phyloP scores from a whole-genome alignment of 73 alveolate genomes.

The Tetrahymena malaccensis region DNA sequence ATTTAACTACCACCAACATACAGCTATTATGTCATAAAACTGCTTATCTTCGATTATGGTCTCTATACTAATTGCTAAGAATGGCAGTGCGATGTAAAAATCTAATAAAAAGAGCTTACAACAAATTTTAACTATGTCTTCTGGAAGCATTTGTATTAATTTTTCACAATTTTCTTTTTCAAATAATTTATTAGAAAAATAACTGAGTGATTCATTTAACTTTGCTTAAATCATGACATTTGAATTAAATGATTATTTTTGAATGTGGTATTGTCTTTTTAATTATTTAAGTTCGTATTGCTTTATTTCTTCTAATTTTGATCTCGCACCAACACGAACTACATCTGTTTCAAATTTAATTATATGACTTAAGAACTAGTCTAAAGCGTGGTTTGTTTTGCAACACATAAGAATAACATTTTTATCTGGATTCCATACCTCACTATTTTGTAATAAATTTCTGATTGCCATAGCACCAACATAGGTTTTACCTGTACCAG shows the following conservation, averaged over 20 bases:
- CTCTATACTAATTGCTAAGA: not conserved
- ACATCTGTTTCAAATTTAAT: conserved; percentile 11
- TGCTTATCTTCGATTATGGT: not conserved
- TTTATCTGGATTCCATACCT: conserved; percentile 9
- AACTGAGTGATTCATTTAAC: not conserved
- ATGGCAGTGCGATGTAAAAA: not conserved
- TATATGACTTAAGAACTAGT: conserved; percentile 24
- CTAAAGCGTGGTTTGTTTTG: conserved; percentile 31
- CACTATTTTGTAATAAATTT: conserved; percentile 31
- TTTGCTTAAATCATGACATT: not conserved
- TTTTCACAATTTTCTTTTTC: not conserved
- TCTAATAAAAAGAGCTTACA: not conserved
- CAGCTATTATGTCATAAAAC: not conserved
- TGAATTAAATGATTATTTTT: not conserved
- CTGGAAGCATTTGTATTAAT: not conserved
- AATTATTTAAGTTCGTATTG: not conserved
- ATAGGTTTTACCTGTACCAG: conserved; percentile 91
- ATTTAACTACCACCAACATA: not conserved
- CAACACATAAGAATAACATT: conserved; percentile 12
- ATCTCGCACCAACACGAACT: conserved; percentile 78
- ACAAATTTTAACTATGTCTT: not conserved
- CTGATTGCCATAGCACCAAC: conserved; percentile 68
- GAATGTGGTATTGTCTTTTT: not conserved
- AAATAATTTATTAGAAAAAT: not conserved
- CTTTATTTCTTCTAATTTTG: conserved; percentile 44